These are phyloP conservation scores for Eimeria falciformis DNA, from an alignment of 169 alveolate genomes.

Conservation along the genomic window DNA sequence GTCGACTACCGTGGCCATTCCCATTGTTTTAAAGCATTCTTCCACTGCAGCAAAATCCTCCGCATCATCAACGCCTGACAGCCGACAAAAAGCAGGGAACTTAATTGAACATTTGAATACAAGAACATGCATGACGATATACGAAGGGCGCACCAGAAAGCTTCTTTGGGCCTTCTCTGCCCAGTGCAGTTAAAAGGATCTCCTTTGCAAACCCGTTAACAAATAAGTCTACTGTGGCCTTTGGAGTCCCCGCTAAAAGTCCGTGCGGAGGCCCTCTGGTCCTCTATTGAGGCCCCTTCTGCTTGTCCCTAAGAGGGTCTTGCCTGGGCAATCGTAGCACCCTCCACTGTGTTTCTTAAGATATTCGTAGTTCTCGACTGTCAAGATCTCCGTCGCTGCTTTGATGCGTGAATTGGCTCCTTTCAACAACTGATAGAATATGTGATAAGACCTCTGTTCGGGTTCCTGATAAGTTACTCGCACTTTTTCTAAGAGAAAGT, in stretches of 20 bases:
- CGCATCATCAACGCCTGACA: conserved; percentile 87
- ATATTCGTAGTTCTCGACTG: neutral
- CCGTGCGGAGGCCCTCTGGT: too few species aligned
- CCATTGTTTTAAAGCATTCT: conserved; percentile 92
- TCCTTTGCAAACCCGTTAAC: too few species aligned
- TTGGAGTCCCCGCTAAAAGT: too few species aligned
- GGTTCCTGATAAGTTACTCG: conserved; percentile 93
- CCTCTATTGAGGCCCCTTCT: too few species aligned
- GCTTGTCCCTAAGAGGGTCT: neutral
- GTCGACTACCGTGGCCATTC: conserved; percentile 82
- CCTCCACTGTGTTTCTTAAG: conserved; percentile 20
- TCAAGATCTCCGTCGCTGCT: conserved; percentile 83
- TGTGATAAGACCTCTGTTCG: conserved; percentile 96
- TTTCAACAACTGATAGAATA: conserved; percentile 94
- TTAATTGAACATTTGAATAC: too few species aligned
- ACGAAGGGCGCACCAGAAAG: too few species aligned
- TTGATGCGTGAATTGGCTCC: conserved; percentile 90
- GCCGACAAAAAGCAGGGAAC: too few species aligned
- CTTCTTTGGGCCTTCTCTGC: too few species aligned
- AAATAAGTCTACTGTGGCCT: too few species aligned
- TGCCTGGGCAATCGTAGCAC: conserved; percentile 45
- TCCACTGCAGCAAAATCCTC: conserved; percentile 92
- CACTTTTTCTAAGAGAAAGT: conserved; percentile 96
- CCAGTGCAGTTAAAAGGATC: too few species aligned
- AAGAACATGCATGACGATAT: too few species aligned